These are phyloP conservation scores for Chlorociboria aeruginascens DNA, from an alignment of 495 filamentous ascomycete genomes.

Conservation along the genomic window DNA sequence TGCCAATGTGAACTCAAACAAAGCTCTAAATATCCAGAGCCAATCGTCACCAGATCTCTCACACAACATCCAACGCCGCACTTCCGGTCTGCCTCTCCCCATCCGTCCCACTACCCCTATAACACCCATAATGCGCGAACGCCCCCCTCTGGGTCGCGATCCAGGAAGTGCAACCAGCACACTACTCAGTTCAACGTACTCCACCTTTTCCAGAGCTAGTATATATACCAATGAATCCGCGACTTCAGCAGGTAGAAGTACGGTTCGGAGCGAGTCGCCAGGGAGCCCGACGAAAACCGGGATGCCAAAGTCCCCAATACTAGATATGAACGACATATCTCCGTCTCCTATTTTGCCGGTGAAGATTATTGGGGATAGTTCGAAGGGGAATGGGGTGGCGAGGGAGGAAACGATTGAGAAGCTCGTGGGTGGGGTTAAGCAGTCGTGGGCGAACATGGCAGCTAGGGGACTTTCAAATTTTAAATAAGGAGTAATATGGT, in stretches of 20 bases:
- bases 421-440: neutral
- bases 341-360: neutral
- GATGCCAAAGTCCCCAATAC: neutral
- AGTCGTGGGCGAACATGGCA: conserved; percentile 3
- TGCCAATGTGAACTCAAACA: too few species aligned
- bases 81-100: neutral
- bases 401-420: neutral
- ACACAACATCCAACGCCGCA: neutral
- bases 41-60: too few species aligned
- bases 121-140: neutral
- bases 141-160: neutral
- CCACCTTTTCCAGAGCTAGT: neutral
- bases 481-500: too few species aligned
- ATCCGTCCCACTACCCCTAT: conserved; percentile 1
- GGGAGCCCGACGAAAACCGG: neutral
- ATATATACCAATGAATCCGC: conserved; percentile 1
- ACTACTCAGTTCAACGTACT: conserved; percentile 1
- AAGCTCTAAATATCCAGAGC: too few species aligned
- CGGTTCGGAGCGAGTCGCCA: conserved; percentile 2
- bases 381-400: neutral
- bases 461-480: neutral
- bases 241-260: neutral
- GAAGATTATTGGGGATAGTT: too few species aligned
- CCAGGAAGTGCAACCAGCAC: conserved; percentile 4
- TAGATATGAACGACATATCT: neutral